Base-by-base conservation (phyloP, 2,329 filamentous ascomycete genomes). In the Pseudofabraea citricarpa region DNA sequence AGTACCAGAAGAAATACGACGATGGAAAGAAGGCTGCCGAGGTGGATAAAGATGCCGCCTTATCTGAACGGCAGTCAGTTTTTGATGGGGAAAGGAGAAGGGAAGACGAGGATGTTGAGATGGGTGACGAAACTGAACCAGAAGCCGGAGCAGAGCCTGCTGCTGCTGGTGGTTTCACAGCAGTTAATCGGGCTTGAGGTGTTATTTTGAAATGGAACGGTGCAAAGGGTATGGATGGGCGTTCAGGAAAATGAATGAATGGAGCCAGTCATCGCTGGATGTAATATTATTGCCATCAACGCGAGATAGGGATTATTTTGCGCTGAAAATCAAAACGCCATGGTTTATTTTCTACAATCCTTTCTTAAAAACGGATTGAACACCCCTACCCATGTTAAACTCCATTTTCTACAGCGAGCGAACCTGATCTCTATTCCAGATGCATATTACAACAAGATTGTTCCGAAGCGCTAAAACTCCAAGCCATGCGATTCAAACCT, bases 41-140 rank as follows among this genome's bases (percentile, higher is more conserved):
- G 26, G 45, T 23, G 35, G 56, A 49, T 33, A 53, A 47, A 27
- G 54, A 49, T 33, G 46, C 23, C 41, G 46, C 13, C 42, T 49
- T 52, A 6, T 53, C 54, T 23, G 55, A 58, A 19, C 44, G 40
- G 36, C 48, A 46, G 39, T 40, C 43, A 7, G 39, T 46, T 18
- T 40, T 50, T 26, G 48, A 55, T 41, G 52, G 35, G 20, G 51
- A 49, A 26, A 39, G 18, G 33, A 50, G 35, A 15, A 53, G 48
- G 13, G 49, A 45, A n/a, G 56, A 60, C 36, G 55, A 57, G 20
- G 61, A 61, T 47, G 52, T 57, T 7, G 58, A 61, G 29, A 60
- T 60, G 40, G 62, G 58, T 43, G 64, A 65, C 23, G 63, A 62
- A 33, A 59, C 59, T 16, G 60, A 64, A 41, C 49, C 49, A 21